phyloP scores from a whole-genome alignment of 805 yeast species.

The Myxozyma kluyveri region DNA sequence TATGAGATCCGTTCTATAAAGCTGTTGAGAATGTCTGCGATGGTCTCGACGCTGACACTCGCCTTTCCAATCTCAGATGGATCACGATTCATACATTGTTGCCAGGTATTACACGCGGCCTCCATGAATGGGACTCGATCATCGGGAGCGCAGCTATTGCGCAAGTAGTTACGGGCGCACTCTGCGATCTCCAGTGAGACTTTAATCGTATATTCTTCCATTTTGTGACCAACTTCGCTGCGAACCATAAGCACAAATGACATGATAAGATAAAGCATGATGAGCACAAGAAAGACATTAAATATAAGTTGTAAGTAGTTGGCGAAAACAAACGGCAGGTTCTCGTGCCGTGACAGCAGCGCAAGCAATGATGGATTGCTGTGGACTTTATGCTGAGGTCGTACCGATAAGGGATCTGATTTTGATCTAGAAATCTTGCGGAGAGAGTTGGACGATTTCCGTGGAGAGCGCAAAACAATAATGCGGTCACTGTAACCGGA shows the following conservation, averaged over 20 bases:
- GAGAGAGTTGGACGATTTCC: slow-evolving; percentile 16
- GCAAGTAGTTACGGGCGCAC: slow-evolving; percentile 66
- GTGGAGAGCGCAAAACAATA: slow-evolving; percentile 19
- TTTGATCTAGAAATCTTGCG: slow-evolving; percentile 7
- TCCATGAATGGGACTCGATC: slow-evolving; percentile 76
- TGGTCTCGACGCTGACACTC: slow-evolving; percentile 71
- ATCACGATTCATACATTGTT: slow-evolving; percentile 76
- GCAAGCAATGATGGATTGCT: slow-evolving; percentile 11
- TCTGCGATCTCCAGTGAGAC: slow-evolving; percentile 60
- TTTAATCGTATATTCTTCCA: slow-evolving; percentile 60
- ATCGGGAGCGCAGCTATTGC: slow-evolving; percentile 64
- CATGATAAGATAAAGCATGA: slow-evolving; percentile 52
- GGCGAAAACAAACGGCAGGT: slow-evolving; percentile 54
- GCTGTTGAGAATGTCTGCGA: slow-evolving; percentile 78
- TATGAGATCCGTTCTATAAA: slow-evolving; percentile 69
- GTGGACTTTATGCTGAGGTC: too few relatives aligned
- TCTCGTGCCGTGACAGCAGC: slow-evolving; percentile 25
- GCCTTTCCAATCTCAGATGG: slow-evolving; percentile 67
- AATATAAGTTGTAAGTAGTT: slow-evolving; percentile 62
- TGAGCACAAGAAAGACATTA: slow-evolving; percentile 52
- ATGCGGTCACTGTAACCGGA: slow-evolving; percentile 21
- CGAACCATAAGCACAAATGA: slow-evolving; percentile 55
- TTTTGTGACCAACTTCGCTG: slow-evolving; percentile 67
- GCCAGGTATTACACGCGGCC: slow-evolving; percentile 67
- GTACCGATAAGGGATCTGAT: not conserved